Evolutionary conservation across 495 filamentous ascomycete genomes (phyloP), one percentile per base, ranked within the genome.

Genomic region (Letharia columbiana): DNA sequence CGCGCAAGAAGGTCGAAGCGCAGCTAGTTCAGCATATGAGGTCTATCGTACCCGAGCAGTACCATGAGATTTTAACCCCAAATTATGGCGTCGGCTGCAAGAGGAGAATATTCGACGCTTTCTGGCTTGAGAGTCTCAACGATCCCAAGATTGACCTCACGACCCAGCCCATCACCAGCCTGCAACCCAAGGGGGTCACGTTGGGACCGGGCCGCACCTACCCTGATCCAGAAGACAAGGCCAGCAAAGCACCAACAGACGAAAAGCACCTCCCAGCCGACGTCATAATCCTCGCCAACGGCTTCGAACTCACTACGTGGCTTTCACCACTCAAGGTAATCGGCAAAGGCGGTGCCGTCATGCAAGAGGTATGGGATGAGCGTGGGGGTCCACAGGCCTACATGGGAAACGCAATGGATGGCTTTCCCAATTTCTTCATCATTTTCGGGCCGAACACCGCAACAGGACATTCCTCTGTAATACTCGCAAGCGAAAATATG

Each of bases 381-480:
- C 68, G 77, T 13, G 84, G 84, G 2, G 83, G 84, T 1, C 73
- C 86, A 0, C 84, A 85, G 65, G 83, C 86, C 8, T 89, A 89
- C 71, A 80, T 83, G 62, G 85, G 85, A 6, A 83, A 82, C 54
- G 84, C 86, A 5, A 78, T 89, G 74, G 83, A 87, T 64, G 79
- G 80, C 0, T 89, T 87, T 71, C 87, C 87, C 0, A 89, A 89
- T 64, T 84, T 88, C 73, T 89, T 89, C 74, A 80, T 87, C 49
- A 72, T 89, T 9, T 84, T 85, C 69, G 87, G 87, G 0, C 87
- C 87, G 0, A 88, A 89, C 66, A 87, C 84, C 1, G 80, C 75
- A 0, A 88, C 84, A 2, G 87, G 87, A 0, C 87, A 89, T 73
- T 80, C 77, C 2, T 85, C 81, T 44, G 84, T 87, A 0, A 81